Conservation (phyloP, 2,329 filamentous ascomycete species). For the Juglanconis oblonga region DNA sequence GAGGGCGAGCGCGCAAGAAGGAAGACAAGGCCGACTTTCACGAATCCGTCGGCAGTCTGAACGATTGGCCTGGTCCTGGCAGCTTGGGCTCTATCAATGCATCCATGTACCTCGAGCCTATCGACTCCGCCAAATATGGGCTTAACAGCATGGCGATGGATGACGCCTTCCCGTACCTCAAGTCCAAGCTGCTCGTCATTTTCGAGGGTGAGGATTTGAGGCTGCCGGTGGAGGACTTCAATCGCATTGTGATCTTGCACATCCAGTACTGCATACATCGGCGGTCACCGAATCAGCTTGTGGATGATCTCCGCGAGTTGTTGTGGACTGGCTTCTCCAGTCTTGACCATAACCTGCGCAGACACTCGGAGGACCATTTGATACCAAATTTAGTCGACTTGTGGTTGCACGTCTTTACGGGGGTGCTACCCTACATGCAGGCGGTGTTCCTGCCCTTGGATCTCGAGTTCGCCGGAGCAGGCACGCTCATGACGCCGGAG, state of each 20-base stretch:
- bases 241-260: slow-evolving; percentile 74
- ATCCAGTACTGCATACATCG: slow-evolving; percentile 75
- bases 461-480: slow-evolving; percentile 84
- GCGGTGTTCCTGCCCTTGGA: slow-evolving; percentile 92
- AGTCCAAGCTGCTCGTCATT: slow-evolving; percentile 70
- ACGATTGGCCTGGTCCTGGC: slow-evolving; percentile 53
- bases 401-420: slow-evolving; percentile 91
- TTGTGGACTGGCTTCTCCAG: slow-evolving; percentile 79
- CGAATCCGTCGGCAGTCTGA: slow-evolving; percentile 41
- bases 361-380: slow-evolving; percentile 80
- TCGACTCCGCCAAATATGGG: slow-evolving; percentile 58
- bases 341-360: slow-evolving; percentile 77
- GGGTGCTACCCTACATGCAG: slow-evolving; percentile 88
- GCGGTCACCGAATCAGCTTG: slow-evolving; percentile 64
- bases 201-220: slow-evolving; percentile 80
- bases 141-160: slow-evolving; percentile 70
- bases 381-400: slow-evolving; percentile 88
- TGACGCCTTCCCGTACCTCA: slow-evolving; percentile 80
- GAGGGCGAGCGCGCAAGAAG: slow-evolving; percentile 68
- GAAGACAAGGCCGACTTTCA: slow-evolving; percentile 62
- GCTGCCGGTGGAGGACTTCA: slow-evolving; percentile 81
- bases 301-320: slow-evolving; percentile 75
- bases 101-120: slow-evolving; percentile 48
- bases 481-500: slow-evolving; percentile 71
- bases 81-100: slow-evolving; percentile 45